phyloP scores from a whole-genome alignment of 805 yeast genomes.

The Priceomyces medius region DNA sequence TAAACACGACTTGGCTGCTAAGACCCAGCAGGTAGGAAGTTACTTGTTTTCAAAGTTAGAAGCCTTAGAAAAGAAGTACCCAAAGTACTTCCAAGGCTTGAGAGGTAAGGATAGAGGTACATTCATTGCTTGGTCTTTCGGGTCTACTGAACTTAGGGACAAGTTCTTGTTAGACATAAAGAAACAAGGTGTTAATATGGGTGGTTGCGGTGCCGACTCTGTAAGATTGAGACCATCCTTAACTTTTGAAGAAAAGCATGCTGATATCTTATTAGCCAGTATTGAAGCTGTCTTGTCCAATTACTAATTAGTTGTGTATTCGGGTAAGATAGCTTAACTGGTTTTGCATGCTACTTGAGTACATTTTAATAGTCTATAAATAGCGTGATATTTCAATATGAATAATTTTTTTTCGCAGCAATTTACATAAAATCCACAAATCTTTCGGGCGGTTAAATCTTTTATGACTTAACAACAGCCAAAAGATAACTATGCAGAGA shows the following conservation, averaged over 20 bases:
- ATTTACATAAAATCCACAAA: not conserved
- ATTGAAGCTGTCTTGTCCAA: constrained; percentile 39
- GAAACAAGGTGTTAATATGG: constrained; percentile 69
- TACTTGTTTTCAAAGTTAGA: constrained; percentile 61
- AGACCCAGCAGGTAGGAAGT: constrained; percentile 61
- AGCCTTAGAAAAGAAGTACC: constrained; percentile 52
- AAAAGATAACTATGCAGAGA: constrained; percentile 9
- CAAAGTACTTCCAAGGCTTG: constrained; percentile 51
- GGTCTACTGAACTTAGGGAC: constrained; percentile 55
- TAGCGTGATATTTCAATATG: too few species aligned
- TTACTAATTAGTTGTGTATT: too few species aligned
- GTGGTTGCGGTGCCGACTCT: constrained; percentile 79
- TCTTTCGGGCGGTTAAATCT: not conserved
- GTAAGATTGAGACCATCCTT: constrained; percentile 81
- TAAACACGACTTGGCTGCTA: constrained; percentile 56
- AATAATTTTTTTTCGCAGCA: not conserved
- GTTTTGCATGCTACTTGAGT: too few species aligned
- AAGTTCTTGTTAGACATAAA: constrained; percentile 60
- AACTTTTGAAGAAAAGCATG: constrained; percentile 77
- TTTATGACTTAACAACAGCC: not conserved
- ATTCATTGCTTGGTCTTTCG: constrained; percentile 78
- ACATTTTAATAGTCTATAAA: too few species aligned
- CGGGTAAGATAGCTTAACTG: too few species aligned
- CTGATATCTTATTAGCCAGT: constrained; percentile 56
- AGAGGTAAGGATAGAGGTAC: constrained; percentile 78